Evolutionary conservation across 2,329 filamentous ascomycete species (phyloP).

Genomic region (Cercospora brassicicola): DNA sequence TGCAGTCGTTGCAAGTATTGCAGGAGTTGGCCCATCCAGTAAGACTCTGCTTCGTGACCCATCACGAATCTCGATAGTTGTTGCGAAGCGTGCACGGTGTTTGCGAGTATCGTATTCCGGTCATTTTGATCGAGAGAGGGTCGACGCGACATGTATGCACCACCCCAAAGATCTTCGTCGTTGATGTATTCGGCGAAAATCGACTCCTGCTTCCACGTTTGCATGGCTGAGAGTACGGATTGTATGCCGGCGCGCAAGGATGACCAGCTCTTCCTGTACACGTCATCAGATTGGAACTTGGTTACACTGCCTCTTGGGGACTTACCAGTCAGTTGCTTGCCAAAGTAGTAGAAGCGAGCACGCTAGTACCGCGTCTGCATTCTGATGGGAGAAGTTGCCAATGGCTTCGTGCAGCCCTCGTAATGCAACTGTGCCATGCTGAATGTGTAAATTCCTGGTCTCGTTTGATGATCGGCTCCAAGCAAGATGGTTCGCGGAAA

Average conservation of each 20-base stretch:
- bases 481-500: constrained; percentile 92
- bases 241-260: constrained; percentile 89
- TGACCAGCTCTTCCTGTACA: constrained; percentile 79
- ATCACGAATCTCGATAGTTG: constrained; percentile 47
- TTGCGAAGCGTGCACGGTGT: constrained; percentile 46
- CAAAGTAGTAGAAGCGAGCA: constrained; percentile 90
- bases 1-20: constrained; percentile 50
- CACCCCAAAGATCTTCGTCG: constrained; percentile 58
- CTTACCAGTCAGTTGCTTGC: constrained; percentile 95
- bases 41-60: constrained; percentile 48
- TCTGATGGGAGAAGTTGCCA: constrained; percentile 76
- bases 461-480: constrained; percentile 83
- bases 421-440: constrained; percentile 81
- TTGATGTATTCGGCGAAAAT: constrained; percentile 79
- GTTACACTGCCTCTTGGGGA: constrained; percentile 18
- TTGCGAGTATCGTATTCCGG: constrained; percentile 39
- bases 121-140: constrained; percentile 27
- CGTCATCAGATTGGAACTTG: neutral
- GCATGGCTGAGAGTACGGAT: constrained; percentile 88
- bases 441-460: constrained; percentile 83
- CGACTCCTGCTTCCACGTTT: constrained; percentile 82
- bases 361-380: constrained; percentile 87
- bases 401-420: constrained; percentile 88
- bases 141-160: constrained; percentile 24
- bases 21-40: constrained; percentile 52